These are phyloP conservation scores for Aspergillus sp. DNA, from an alignment of 2,329 filamentous ascomycete species.

Conservation along the genomic window DNA sequence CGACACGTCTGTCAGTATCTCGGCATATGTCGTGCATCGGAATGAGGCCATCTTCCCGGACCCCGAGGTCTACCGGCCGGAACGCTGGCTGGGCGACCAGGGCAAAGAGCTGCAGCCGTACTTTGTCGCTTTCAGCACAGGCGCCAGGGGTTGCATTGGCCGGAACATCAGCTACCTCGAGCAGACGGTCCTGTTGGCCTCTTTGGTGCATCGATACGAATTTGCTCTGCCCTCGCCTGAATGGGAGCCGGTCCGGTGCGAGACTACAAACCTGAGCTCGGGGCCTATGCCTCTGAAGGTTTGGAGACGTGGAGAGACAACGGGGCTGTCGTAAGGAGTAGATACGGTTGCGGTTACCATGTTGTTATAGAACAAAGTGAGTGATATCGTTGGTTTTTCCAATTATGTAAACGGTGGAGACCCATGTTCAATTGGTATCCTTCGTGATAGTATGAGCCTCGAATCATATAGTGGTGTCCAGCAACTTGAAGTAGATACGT, in stretches of 20 bases:
- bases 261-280: constrained; percentile 16
- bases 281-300: constrained; percentile 16
- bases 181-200: constrained; percentile 45
- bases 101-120: constrained; percentile 34
- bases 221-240: constrained; percentile 33
- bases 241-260: constrained; percentile 25
- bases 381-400: too few relatives aligned
- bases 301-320: background rate
- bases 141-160: constrained; percentile 37
- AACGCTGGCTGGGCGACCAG: constrained; percentile 40
- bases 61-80: constrained; percentile 34
- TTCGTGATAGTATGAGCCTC: too few relatives aligned
- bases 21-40: constrained; percentile 39
- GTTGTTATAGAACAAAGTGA: too few relatives aligned
- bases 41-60: constrained; percentile 34
- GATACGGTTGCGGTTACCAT: too few relatives aligned
- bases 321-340: too few relatives aligned
- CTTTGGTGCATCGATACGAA: constrained; percentile 44
- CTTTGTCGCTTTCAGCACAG: constrained; percentile 40
- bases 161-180: constrained; percentile 45
- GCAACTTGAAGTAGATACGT: too few relatives aligned
- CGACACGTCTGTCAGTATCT: constrained; percentile 43
- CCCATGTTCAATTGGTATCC: too few relatives aligned
- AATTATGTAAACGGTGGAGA: too few relatives aligned
- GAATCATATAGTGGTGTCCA: too few relatives aligned